Percentiles rank a stretch among this genome's conserved stretches.
Conservation (phyloP, 805 yeast species). For the Starmera quercuum region DNA sequence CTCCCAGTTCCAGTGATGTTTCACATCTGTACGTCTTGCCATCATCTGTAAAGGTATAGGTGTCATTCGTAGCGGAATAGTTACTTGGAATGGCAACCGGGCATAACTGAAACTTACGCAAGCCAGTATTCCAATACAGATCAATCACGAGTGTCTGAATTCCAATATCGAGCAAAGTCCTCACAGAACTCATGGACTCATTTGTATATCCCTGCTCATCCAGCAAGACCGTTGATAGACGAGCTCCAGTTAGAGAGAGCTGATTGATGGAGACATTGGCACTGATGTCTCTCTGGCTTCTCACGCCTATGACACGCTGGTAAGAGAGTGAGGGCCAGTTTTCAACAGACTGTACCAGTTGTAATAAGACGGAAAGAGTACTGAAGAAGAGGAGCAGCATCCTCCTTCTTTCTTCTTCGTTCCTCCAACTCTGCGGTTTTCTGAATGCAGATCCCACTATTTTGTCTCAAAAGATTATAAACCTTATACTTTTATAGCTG, state of each 20-base stretch:
- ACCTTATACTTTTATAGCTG: no score
- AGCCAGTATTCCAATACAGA: constrained; percentile 44
- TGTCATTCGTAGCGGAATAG: constrained; percentile 1
- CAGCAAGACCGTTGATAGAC: constrained; percentile 25
- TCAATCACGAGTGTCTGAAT: constrained; percentile 42
- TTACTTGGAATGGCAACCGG: constrained; percentile 36
- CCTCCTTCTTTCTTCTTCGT: no score
- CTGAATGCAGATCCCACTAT: no score
- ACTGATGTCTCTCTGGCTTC: constrained; percentile 42
- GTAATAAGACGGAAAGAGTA: no score
- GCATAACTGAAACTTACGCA: constrained; percentile 47
- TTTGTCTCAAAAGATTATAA: no score
- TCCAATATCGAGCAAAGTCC: constrained; percentile 33
- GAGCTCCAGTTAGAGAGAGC: constrained; percentile 31
- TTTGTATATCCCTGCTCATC: constrained; percentile 23
- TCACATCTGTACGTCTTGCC: constrained; percentile 12
- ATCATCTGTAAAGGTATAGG: constrained; percentile 8
- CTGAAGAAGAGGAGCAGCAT: no score
- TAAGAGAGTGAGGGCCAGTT: constrained; percentile 27
- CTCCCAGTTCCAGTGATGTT: constrained; percentile 16
- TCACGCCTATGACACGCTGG: constrained; percentile 24
- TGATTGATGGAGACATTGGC: constrained; percentile 32
- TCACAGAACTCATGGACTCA: constrained; percentile 20
- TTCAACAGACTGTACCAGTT: neutral
- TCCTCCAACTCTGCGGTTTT: no score